Conservation (phyloP, 371 early-diverging fungal genomes). For the Entomophthora muscae region DNA sequence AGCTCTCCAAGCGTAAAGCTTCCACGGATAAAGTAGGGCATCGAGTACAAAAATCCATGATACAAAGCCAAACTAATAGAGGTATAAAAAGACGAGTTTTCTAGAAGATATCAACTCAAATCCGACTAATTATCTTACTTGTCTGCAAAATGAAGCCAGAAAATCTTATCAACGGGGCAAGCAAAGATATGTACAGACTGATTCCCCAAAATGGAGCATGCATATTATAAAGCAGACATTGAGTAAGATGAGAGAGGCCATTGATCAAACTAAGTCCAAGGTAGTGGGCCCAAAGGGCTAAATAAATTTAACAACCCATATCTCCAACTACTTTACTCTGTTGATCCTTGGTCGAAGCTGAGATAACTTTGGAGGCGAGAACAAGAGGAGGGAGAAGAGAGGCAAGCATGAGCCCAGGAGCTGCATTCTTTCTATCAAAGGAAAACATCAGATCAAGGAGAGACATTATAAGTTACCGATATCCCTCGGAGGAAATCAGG, state of each 20-base stretch:
- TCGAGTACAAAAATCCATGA: background rate
- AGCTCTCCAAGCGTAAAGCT: background rate
- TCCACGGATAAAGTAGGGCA: background rate
- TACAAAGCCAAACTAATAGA: background rate
- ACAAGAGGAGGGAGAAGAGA: background rate
- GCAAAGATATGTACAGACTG: background rate
- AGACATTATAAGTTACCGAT: background rate
- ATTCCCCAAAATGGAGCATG: background rate
- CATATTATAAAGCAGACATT: background rate
- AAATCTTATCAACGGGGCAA: background rate
- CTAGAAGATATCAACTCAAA: background rate
- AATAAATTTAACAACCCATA: background rate
- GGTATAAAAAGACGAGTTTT: background rate
- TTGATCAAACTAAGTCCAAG: background rate
- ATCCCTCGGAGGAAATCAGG: background rate
- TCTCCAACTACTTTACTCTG: background rate
- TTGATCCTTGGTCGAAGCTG: background rate
- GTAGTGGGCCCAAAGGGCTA: background rate
- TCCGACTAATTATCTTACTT: background rate
- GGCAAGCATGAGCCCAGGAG: background rate
- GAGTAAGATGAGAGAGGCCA: background rate
- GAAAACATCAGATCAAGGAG: background rate
- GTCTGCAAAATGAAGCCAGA: background rate
- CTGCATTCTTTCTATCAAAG: background rate
- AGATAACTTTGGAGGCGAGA: background rate